Conservation (phyloP, 2,329 filamentous ascomycete species). For the Penicillium sp. region DNA sequence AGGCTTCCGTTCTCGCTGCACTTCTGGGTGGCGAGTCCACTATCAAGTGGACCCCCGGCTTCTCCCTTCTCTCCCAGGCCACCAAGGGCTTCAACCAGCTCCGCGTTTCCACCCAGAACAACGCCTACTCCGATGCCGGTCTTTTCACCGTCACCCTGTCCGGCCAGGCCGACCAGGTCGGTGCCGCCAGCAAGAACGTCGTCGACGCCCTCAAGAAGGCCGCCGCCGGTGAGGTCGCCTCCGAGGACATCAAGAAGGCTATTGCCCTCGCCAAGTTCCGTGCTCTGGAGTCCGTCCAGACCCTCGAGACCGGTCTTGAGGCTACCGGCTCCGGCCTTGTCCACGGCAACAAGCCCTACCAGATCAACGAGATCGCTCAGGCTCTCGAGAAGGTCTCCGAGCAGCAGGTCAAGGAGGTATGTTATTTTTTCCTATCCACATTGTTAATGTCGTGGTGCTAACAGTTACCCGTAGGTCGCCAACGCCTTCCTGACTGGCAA, state of each 20-base stretch:
- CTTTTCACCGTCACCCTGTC: slow-evolving; percentile 79
- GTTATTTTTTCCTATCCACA: slow-evolving; percentile 32
- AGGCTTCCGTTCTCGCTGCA: slow-evolving; percentile 79
- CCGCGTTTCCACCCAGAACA: slow-evolving; percentile 70
- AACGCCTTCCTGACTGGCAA: slow-evolving; percentile 84
- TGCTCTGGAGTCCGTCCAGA: slow-evolving; percentile 77
- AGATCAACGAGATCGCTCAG: slow-evolving; percentile 77
- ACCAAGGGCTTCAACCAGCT: slow-evolving; percentile 64
- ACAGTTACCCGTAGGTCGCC: slow-evolving; percentile 62
- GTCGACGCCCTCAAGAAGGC: slow-evolving; percentile 81
- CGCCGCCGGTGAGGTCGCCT: slow-evolving; percentile 68
- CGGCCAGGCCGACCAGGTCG: slow-evolving; percentile 70
- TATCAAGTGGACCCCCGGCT: slow-evolving; percentile 95
- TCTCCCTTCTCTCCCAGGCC: slow-evolving; percentile 83
- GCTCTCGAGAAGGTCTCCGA: slow-evolving; percentile 75
- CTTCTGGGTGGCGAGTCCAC: slow-evolving; percentile 85
- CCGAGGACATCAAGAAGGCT: slow-evolving; percentile 89
- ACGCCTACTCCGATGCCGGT: slow-evolving; percentile 89
- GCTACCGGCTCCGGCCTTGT: slow-evolving; percentile 81
- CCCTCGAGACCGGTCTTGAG: slow-evolving; percentile 72
- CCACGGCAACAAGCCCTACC: slow-evolving; percentile 75
- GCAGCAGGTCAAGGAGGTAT: slow-evolving; percentile 81
- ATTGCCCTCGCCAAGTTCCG: slow-evolving; percentile 91
- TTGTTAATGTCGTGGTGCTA: slow-evolving; percentile 9
- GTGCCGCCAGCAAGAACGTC: slow-evolving; percentile 69